Evolutionary conservation across 2,329 filamentous ascomycete species (phyloP), one percentile per base, ranked within the genome.

Genomic region (Aspergillus ochraceus): DNA sequence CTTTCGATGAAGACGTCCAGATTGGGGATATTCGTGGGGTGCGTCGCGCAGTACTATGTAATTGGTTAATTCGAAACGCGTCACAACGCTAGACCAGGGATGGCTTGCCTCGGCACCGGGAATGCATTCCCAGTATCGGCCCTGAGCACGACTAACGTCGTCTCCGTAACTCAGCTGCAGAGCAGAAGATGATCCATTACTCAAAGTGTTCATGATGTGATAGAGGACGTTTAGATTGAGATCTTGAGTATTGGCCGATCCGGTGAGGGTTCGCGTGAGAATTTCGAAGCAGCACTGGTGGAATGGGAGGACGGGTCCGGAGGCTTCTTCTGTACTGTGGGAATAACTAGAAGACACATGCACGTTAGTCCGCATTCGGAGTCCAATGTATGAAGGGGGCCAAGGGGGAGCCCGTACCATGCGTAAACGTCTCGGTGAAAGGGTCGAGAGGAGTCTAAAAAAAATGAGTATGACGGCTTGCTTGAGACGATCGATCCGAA

Each of bases 81-180:
- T 49, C 12, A 32, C n/a, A 24, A 26, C 2, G 26, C 12, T 8
- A 17, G 45, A 11, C 11, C 10, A 6, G 22, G 26, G 14, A 11
- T 50, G 6, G 19, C 64, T 57, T 58, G 57, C 65, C 64, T 67
- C 65, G 17, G 61, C 60, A 14, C 65, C 65, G 4, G 65, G 64
- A 14, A 66, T 63, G 46, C 62, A 66, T 39, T 66, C 64, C 65
- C 65, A 67, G 36, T 66, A 66, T 45, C 64, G 65, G n/a, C 65
- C 64, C 29, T 67, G 65, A 3, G 65, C 61, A n/a, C 57, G 60
- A 14, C 45, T 32, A 17, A 66, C 53, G 45, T 67, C 64, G 11
- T 59, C 53, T 10, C 65, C 65, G 12, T 67, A 67, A 49, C 47
- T 60, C n/a, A 67, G 49, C 6, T 63, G 54, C 26, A 67, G 24